Conservation (phyloP, 2,329 filamentous ascomycete species). For the Colletotrichum somersetense region DNA sequence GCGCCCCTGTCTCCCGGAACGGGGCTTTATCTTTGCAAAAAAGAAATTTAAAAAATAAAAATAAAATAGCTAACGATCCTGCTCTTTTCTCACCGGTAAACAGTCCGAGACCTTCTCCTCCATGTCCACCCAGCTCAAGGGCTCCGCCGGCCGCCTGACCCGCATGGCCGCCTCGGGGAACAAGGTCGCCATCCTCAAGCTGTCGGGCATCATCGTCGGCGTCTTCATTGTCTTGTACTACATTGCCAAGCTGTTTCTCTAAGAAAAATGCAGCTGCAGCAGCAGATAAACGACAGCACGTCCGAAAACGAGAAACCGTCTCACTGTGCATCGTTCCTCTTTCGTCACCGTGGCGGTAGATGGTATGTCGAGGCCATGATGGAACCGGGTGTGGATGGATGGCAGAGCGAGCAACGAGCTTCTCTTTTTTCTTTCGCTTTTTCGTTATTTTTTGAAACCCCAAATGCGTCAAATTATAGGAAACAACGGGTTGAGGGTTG, state of each 20-base stretch:
- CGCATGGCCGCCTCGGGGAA: conserved; percentile 94
- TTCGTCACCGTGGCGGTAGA: neutral
- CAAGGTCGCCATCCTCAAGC: conserved; percentile 89
- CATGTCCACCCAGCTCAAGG: conserved; percentile 85
- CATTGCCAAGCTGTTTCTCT: conserved; percentile 73
- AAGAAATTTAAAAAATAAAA: no score
- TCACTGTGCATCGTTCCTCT: neutral
- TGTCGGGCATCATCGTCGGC: conserved; percentile 85
- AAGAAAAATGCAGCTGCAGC: conserved; percentile 51
- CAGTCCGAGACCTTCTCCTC: conserved; percentile 93
- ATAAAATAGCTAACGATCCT: conserved; percentile 4
- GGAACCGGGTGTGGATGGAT: neutral
- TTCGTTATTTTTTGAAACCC: neutral
- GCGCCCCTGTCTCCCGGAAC: neutral
- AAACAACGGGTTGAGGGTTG: neutral
- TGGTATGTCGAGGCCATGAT: neutral
- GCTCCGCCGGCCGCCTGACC: conserved; percentile 83
- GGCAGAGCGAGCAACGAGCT: neutral
- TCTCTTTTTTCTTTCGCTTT: neutral
- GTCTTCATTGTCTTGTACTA: conserved; percentile 83
- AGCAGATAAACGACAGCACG: neutral
- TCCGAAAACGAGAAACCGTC: neutral
- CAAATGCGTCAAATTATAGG: neutral
- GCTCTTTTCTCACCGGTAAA: neutral
- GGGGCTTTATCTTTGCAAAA: neutral